Evolutionary conservation across 345 rosid species (phyloP).

Genomic region (Euphorbia lathyris): DNA sequence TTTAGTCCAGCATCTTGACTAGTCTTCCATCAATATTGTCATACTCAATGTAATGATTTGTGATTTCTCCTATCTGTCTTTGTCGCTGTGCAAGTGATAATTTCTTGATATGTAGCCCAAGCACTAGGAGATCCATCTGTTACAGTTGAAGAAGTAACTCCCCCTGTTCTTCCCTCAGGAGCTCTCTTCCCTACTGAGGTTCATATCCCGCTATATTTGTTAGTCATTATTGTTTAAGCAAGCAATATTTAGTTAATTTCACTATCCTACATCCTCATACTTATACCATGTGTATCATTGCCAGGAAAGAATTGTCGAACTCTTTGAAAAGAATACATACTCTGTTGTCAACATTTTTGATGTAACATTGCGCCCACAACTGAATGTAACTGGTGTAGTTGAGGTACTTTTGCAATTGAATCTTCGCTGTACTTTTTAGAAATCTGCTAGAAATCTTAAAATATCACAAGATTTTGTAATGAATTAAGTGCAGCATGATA

Average conservation of each 20-base stretch:
- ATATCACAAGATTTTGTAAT: background rate
- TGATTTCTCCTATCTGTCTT: conserved; percentile 5
- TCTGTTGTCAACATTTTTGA: conserved; percentile 94
- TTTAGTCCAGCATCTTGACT: background rate
- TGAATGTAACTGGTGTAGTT: conserved; percentile 79
- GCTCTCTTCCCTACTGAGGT: conserved; percentile 90
- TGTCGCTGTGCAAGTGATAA: conserved; percentile 6
- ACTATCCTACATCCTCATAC: background rate
- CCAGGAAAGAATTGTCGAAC: conserved; percentile 80
- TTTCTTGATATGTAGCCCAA: conserved; percentile 43
- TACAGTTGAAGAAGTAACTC: conserved; percentile 77
- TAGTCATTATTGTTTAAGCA: conserved; percentile 1
- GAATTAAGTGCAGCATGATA: background rate
- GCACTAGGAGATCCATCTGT: conserved; percentile 86
- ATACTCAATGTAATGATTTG: background rate
- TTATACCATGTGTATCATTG: conserved; percentile 12
- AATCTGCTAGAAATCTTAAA: background rate
- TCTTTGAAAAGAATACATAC: conserved; percentile 82
- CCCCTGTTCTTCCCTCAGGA: conserved; percentile 69
- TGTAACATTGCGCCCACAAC: conserved; percentile 86
- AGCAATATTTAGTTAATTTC: conserved; percentile 4
- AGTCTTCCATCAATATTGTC: background rate
- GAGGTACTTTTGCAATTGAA: conserved; percentile 48
- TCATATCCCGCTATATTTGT: conserved; percentile 9
- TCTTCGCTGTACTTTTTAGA: background rate